Evolutionary conservation across 306 rosid genomes (phyloP).

Genomic region (Luffa aegyptiaca): DNA sequence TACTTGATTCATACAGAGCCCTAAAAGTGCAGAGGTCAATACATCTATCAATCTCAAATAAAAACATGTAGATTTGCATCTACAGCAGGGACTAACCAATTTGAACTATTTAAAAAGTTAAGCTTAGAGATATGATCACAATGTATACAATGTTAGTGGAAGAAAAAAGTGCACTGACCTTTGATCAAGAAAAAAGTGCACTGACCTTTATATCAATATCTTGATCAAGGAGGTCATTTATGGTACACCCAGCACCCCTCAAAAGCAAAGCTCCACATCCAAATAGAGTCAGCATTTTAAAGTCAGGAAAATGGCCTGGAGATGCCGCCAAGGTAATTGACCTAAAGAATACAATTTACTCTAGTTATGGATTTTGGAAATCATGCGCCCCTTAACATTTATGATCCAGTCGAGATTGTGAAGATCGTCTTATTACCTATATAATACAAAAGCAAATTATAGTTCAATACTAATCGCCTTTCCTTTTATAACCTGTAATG

Average conservation of each 20-base stretch:
- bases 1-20: neutral
- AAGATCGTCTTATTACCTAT: constrained; percentile 2
- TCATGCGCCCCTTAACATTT: neutral
- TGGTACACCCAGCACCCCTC: constrained; percentile 83
- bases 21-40: neutral
- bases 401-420: neutral
- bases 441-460: neutral
- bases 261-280: constrained; percentile 81
- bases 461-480: neutral
- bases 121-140: neutral
- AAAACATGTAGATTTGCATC: neutral
- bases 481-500: too few species aligned
- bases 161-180: constrained; percentile 23
- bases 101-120: neutral
- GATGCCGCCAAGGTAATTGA: constrained; percentile 73
- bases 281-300: constrained; percentile 60
- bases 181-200: constrained; percentile 10
- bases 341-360: constrained; percentile 31
- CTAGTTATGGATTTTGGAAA: neutral
- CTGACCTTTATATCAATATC: constrained; percentile 68
- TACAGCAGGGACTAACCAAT: neutral
- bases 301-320: constrained; percentile 72
- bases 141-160: neutral
- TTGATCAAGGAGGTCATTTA: constrained; percentile 77
- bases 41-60: neutral